Evolutionary conservation across 2,329 filamentous ascomycete genomes (phyloP).

Genomic region (Alternaria burnsii): DNA sequence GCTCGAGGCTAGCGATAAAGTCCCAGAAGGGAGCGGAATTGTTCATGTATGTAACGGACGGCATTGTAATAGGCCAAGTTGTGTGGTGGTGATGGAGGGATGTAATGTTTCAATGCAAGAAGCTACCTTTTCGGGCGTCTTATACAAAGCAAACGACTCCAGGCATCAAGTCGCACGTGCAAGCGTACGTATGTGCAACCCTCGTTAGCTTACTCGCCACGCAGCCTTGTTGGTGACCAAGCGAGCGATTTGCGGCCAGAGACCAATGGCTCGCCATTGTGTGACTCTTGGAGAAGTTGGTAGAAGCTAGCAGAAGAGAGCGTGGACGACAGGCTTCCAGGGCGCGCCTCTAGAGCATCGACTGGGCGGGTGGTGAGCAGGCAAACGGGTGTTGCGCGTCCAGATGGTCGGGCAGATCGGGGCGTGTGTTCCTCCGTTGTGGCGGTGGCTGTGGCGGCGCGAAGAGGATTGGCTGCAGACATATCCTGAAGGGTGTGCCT

Average conservation of each 20-base stretch:
- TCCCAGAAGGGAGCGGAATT: constrained; percentile 65
- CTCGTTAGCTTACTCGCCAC: constrained; percentile 33
- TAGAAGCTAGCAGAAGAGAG: constrained; percentile 35
- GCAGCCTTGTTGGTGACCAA: constrained; percentile 13
- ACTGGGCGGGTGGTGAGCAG: constrained; percentile 26
- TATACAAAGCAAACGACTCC: constrained; percentile 33
- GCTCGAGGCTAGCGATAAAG: constrained; percentile 61
- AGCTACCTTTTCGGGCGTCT: constrained; percentile 24
- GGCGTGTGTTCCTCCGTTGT: constrained; percentile 30
- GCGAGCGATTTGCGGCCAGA: constrained; percentile 6
- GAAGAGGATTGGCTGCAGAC: constrained; percentile 10
- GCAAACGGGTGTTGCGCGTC: constrained; percentile 41
- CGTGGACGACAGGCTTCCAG: constrained; percentile 27
- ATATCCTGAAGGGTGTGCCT: not conserved
- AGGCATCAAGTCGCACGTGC: constrained; percentile 45
- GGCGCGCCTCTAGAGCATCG: constrained; percentile 27
- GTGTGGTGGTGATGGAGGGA: constrained; percentile 17
- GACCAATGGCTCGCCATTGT: constrained; percentile 30
- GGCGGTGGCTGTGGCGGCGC: constrained; percentile 29
- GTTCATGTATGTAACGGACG: constrained; percentile 63
- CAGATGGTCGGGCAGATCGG: constrained; percentile 23
- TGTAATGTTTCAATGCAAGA: constrained; percentile 15
- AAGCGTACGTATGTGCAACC: constrained; percentile 38
- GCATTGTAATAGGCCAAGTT: constrained; percentile 51
- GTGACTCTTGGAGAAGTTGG: constrained; percentile 15